These are phyloP conservation scores for Metschnikowia arizonensis DNA, from an alignment of 805 yeast species.

Conservation along the genomic window DNA sequence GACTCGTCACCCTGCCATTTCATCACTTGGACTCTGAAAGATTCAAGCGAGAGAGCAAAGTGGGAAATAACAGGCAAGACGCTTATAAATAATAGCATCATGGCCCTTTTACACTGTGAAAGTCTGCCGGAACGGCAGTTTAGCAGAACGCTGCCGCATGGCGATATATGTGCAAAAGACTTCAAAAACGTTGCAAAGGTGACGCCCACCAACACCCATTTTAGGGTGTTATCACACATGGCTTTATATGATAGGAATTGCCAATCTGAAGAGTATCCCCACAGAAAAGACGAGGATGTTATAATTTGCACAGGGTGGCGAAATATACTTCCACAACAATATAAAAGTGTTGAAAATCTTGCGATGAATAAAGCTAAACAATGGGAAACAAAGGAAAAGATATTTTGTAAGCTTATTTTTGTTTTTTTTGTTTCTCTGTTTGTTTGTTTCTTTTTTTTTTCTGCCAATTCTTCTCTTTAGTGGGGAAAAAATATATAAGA, in stretches of 20 bases:
- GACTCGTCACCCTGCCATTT: conserved; percentile 1
- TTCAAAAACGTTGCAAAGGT: not conserved
- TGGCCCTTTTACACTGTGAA: not conserved
- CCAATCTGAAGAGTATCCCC: not conserved
- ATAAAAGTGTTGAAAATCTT: not conserved
- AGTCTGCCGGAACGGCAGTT: not conserved
- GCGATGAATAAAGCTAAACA: not conserved
- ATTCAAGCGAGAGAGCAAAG: not conserved
- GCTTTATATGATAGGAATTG: not conserved
- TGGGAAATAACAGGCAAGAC: not conserved
- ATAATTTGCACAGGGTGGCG: not conserved
- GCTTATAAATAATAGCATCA: not conserved
- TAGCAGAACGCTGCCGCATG: not conserved
- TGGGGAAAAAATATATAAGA: no score
- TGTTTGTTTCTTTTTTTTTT: no score
- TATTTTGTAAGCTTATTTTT: not conserved
- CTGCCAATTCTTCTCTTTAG: no score
- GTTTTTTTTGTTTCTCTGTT: not conserved
- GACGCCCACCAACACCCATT: conserved; percentile 1
- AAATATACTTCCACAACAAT: not conserved
- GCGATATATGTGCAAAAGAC: not conserved
- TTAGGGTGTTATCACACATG: not conserved
- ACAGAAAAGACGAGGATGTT: not conserved
- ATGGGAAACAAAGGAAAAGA: not conserved
- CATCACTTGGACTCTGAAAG: conserved; percentile 1